Base-by-base conservation (phyloP, 192 early-diverging fungal species). In the Umbelopsis ramanniana region DNA sequence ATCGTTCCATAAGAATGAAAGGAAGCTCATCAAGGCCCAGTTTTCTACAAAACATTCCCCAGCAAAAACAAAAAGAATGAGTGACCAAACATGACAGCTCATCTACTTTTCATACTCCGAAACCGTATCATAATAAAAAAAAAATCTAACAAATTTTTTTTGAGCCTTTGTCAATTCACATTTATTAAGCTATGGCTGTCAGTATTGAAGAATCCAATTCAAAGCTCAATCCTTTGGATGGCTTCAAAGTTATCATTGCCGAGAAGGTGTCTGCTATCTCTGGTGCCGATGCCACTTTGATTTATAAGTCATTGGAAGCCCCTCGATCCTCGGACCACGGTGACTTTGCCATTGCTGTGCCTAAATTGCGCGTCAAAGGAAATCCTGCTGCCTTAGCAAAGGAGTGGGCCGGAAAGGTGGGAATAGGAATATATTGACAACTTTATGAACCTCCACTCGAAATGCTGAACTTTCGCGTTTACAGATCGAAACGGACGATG, bases 291-390 rank as follows among this genome's bases (percentile, higher is more conserved):
- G 52, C 53, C 26, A 81, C 83, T 22, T 72, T 82, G 15, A 75
- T 93, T 38, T 79, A 86, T 54, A 72, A 74, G 2, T 84, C 90
- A 6, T 74, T 93, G 33, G 90, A 89, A 45, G 79, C 86, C 23
- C 87, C 93, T 57, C 86, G 84, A 72, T 77, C 68, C 37, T 76
- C 84, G 8, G 87, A 86, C 8, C 83, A 88, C 54, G 93, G 91
- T 68, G 89, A 94, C 60, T 79, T 94, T 60, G 87, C 93, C 43
- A 72, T 94, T 29, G 86, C 91, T 19, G 79, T 92, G 21, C 89
- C 93, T 21, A 87, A 87, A 57, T 67, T 87, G 48, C 88, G 90
- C 67, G 46, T 93, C 26, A 88, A 89, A 77, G 92, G 90, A 33
- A 91, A 89, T 81, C 93, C 93, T 2, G 75, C 74, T n/a, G 83